A percentile compares a stretch with the other conserved stretches of the same genome.
phyloP scores from a whole-genome alignment of 805 yeast species.

The Candida maltosa region DNA sequence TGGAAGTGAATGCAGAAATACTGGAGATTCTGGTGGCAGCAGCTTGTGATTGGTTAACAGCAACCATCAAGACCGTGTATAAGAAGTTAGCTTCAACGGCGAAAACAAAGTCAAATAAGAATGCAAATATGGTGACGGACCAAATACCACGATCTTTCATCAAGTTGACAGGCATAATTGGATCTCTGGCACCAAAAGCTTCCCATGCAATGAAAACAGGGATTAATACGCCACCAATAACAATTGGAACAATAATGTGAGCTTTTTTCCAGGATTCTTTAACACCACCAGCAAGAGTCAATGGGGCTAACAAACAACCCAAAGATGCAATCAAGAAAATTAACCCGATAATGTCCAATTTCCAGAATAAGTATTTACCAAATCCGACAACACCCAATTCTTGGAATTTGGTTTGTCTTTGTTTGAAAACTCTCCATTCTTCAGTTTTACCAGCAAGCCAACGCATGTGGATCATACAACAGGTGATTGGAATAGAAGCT shows the following conservation, averaged over 20 bases:
- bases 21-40: conserved; percentile 69
- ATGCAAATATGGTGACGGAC: conserved; percentile 61
- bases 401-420: conserved; percentile 33
- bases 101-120: conserved; percentile 59
- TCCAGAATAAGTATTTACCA: conserved; percentile 52
- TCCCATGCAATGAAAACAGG: conserved; percentile 67
- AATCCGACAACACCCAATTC: conserved; percentile 30
- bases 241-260: conserved; percentile 64
- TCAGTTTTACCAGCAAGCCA: conserved; percentile 48
- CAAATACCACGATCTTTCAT: conserved; percentile 70
- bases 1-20: conserved; percentile 63
- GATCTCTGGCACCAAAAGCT: conserved; percentile 49
- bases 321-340: conserved; percentile 51
- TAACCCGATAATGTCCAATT: conserved; percentile 63
- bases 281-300: conserved; percentile 73
- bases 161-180: conserved; percentile 59
- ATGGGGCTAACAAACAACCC: conserved; percentile 67
- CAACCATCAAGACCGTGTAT: conserved; percentile 64
- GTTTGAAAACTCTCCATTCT: conserved; percentile 44
- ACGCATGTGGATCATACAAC: conserved; percentile 54
- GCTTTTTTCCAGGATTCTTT: conserved; percentile 54
- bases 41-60: conserved; percentile 51
- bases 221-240: conserved; percentile 58
- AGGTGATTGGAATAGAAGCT: conserved; percentile 56
- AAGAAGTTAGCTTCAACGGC: conserved; percentile 69